Base-by-base conservation (phyloP, 1,284 basidiomycete species). In the Apiotrichum brassicae region DNA sequence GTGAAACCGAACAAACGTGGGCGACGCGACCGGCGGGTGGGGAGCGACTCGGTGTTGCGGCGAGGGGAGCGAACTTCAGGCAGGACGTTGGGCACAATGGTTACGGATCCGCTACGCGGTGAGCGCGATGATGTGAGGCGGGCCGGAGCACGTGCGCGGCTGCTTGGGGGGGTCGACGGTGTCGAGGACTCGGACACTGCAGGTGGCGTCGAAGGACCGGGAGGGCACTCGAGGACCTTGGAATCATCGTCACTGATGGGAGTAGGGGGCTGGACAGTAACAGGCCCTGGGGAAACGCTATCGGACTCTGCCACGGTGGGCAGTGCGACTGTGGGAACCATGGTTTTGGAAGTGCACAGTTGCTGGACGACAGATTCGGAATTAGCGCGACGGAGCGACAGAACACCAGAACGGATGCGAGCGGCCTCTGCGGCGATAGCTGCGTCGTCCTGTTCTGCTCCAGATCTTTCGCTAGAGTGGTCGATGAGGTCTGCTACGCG, bases 1-100 rank as follows among this genome's bases (percentile, higher is more conserved):
- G 72, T 74, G 52, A 72, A 74, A 2, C 72, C 72, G 46, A 72
- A 72, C 30, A 74, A 50, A n/a, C 62, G 47, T 4, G 71, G 64
- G 46, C 72, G 61, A n/a, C 68, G 54, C 11, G 64, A 63, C 22
- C 68, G 51, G 50, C 32, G 59, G 60, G 44, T 66, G 62, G 14
- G 62, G 40, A 20, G 58, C 46, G 56, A 63, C 57, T 43, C 54
- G 12, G 60, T 55, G 14, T 51, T 56, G 28, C 62, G 59, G 14
- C 61, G 58, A 1, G 69, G 67, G 2, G 69, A 71, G 19, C 71
- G 63, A 22, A 73, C 69, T 47, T 69, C 66, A 4, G 71, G 69
- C 5, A 73, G 51, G 24, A 69, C 68, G 46, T 51, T 53, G 46
- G 23, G 30, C 22, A 32, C 23, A 24, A 53, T 40, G n/a, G 45